These are phyloP conservation scores for Penicillium herquei DNA, from an alignment of 495 filamentous ascomycete genomes.

Conservation along the genomic window DNA sequence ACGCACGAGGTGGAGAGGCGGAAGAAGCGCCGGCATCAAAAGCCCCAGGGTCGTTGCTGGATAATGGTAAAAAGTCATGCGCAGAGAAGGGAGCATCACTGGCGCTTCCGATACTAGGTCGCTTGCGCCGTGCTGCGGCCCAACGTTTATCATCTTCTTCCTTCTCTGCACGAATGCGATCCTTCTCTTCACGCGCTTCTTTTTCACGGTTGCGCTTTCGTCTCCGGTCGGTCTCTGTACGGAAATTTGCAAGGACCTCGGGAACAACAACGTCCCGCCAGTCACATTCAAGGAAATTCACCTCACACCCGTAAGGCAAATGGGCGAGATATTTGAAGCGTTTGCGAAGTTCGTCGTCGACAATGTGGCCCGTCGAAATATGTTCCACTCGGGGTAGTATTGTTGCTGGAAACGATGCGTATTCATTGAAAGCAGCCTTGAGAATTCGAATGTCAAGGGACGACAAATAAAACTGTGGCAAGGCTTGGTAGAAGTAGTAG, in stretches of 20 bases:
- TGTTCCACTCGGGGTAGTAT: conserved; percentile 89
- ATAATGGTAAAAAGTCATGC: conserved; percentile 69
- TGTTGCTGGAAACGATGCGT: conserved; percentile 79
- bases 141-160: conserved; percentile 68
- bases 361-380: conserved; percentile 83
- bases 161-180: conserved; percentile 81
- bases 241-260: conserved; percentile 72
- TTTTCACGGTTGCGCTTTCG: conserved; percentile 83
- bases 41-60: conserved; percentile 39
- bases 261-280: conserved; percentile 87
- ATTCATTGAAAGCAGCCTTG: conserved; percentile 83
- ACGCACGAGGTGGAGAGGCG: conserved; percentile 56
- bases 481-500: conserved; percentile 85
- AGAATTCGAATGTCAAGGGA: conserved; percentile 94
- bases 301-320: conserved; percentile 88
- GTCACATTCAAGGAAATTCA: conserved; percentile 93
- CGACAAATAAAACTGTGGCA: conserved; percentile 89
- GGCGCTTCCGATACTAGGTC: conserved; percentile 34
- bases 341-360: conserved; percentile 86
- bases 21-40: conserved; percentile 46
- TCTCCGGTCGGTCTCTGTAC: conserved; percentile 71
- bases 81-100: conserved; percentile 43
- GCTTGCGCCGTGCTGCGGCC: conserved; percentile 51
- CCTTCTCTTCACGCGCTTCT: conserved; percentile 84
- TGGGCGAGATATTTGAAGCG: conserved; percentile 89